Conservation (phyloP, 1,284 basidiomycete genomes). For the Rhodotorula mucilaginosa region DNA sequence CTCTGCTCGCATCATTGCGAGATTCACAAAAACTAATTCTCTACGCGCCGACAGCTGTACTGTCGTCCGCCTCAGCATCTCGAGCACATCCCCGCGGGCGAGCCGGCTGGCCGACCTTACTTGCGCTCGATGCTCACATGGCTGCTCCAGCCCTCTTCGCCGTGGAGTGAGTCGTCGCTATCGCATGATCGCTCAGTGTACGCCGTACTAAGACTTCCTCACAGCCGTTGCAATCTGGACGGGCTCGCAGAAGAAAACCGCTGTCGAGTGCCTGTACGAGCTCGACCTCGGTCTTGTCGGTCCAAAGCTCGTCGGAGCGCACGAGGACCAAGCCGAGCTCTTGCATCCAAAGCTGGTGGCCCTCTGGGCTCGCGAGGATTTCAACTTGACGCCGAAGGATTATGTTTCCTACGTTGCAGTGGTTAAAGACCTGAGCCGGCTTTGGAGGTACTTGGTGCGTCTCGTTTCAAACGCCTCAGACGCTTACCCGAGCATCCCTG, state of each 20-base stretch:
- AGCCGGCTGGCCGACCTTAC: conserved; percentile 29
- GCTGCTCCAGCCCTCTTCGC: conserved; percentile 24
- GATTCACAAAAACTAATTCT: not conserved
- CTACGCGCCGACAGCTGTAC: conserved; percentile 14
- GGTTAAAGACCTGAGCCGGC: conserved; percentile 27
- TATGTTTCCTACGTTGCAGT: conserved; percentile 23
- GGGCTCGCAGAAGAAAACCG: conserved; percentile 23
- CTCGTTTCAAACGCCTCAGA: no score
- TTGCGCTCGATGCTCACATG: conserved; percentile 26
- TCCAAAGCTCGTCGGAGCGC: conserved; percentile 5
- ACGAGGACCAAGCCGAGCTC: conserved; percentile 22
- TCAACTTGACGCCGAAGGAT: conserved; percentile 21
- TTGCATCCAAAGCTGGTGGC: conserved; percentile 33
- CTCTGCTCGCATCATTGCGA: no score
- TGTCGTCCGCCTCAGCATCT: conserved; percentile 30
- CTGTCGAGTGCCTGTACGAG: conserved; percentile 24
- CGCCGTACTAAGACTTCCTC: no score
- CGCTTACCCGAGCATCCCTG: not conserved
- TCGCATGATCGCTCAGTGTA: not conserved
- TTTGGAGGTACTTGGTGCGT: conserved; percentile 28
- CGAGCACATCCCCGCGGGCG: conserved; percentile 24
- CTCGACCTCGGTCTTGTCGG: conserved; percentile 34
- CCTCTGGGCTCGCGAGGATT: conserved; percentile 34
- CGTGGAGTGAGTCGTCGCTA: conserved; percentile 16
- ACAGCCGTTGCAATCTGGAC: conserved; percentile 37